Base-by-base conservation (phyloP, 345 rosid species). In the Lepidium sativum region DNA sequence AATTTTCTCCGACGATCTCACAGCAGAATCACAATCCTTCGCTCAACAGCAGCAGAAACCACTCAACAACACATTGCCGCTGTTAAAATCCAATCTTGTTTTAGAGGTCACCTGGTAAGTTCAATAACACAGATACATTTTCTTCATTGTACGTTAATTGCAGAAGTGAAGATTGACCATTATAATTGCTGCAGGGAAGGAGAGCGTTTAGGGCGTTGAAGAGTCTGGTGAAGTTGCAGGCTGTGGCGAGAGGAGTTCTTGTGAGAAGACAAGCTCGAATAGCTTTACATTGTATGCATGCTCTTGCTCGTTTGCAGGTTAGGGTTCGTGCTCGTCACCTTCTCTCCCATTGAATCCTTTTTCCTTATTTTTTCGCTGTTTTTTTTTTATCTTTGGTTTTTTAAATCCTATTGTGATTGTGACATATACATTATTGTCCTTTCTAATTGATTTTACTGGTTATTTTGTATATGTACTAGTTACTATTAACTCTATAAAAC, bases 211-310 rank as follows among this genome's bases (percentile, higher is more conserved):
- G 77, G 59, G 95, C 98, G 16, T 77, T 92, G 37, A 84, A 74
- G 75, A 86, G 98, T 81, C 80, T 92, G 35, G 92, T 89, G 58
- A 87, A 87, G 70, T 72, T 92, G 61, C 98, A 92, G 37, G 96
- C 95, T 11, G 58, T 85, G 76, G 95, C 76, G 3, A 79, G 91
- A 8, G 96, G 95, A 25, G 84, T 78, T 4, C 67, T 72, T 12
- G 86, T 81, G 54, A 77, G 96, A 73, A 78, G 75, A 61, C 95
- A 89, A 77, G 63, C 87, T 18, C 79, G 79, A 4, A 69, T 84
- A 63, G 95, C 95, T 1, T 68, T 84, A 72, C 89, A 82, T 14
- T 85, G 92, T 55, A 89, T 89, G 95, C 85, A 83, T 5, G 84
- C 88, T 15, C 90, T 88, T 3, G 91, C 83, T 33, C 79, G 85